Evolutionary conservation across 352 stramenopile species (phyloP).

Genomic region (Pilasporangium apinafurcum): DNA sequence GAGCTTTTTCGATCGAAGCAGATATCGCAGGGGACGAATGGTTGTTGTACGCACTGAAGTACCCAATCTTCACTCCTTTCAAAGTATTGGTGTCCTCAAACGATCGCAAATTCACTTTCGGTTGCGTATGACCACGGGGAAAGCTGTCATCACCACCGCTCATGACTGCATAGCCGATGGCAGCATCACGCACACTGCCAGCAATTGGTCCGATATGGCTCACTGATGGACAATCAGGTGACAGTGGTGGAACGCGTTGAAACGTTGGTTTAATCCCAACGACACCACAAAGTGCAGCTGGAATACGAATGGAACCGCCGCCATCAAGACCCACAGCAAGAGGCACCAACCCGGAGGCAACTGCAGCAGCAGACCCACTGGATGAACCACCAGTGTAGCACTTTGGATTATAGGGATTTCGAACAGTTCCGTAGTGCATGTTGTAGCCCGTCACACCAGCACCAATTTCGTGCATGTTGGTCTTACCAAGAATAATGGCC

Average conservation of each 20-base stretch:
- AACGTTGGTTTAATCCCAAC: slow-evolving; percentile 89
- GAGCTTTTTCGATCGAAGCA: slow-evolving; percentile 26
- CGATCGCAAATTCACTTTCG: slow-evolving; percentile 31
- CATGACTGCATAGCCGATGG: slow-evolving; percentile 82
- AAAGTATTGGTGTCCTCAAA: slow-evolving; percentile 62
- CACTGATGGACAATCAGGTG: slow-evolving; percentile 51
- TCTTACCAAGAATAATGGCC: slow-evolving; percentile 85
- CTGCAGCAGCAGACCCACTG: slow-evolving; percentile 82
- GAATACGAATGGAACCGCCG: slow-evolving; percentile 88
- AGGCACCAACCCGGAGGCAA: slow-evolving; percentile 84
- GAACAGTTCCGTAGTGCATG: slow-evolving; percentile 57
- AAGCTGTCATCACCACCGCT: slow-evolving; percentile 45
- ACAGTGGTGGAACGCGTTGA: slow-evolving; percentile 55
- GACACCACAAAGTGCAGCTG: slow-evolving; percentile 81
- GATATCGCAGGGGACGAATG: slow-evolving; percentile 62
- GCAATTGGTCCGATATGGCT: slow-evolving; percentile 80
- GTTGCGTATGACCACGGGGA: slow-evolving; percentile 39
- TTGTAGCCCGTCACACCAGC: slow-evolving; percentile 73
- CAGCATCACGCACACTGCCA: slow-evolving; percentile 65
- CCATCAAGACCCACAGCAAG: slow-evolving; percentile 84
- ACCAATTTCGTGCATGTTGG: slow-evolving; percentile 89
- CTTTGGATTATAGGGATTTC: slow-evolving; percentile 82
- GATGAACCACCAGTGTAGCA: slow-evolving; percentile 89
- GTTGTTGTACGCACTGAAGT: slow-evolving; percentile 71
- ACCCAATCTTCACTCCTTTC: slow-evolving; percentile 63